Base-by-base conservation (phyloP, 2,329 filamentous ascomycete genomes). In the Pseudogymnoascus sp. region DNA sequence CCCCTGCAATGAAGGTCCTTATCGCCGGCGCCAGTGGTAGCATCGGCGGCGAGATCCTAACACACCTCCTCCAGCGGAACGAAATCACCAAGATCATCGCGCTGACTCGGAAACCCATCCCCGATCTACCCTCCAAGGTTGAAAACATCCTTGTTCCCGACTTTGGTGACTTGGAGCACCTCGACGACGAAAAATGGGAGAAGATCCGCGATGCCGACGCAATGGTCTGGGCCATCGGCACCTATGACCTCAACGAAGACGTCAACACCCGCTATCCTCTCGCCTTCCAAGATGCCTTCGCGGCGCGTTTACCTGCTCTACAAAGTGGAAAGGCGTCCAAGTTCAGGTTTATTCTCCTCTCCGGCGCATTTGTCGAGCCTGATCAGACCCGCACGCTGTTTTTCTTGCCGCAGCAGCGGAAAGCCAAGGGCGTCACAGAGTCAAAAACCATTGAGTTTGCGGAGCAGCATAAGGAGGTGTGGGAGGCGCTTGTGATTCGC, bases 1-100 rank as follows among this genome's bases (percentile, higher is more conserved):
- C 12, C 25, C 21, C 14, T 5, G 9, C 3, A 37, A 76, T 76
- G 75, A 76, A 76, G 60, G 64, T 76, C 60, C 73, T 76, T 40
- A 68, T 76, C 14, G 68, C 69, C 12, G 75, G 75, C 31, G 75
- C 73, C 0, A 74, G 68, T 11, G 75, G 75, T 1, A 69, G 66
- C 4, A 75, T 76, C 46, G 75, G 75, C 59, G 63, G 73, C 56
- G 72, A 70, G 59, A 73, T 67, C 6, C 68, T 76, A 9, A 63
- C 42, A 9, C 73, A 75, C 43, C 74, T 73, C 14, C 75, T 76
- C 31, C 64, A 67, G 1, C 72, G 73, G 59, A 72, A 73, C 3
- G 62, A 42, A 0, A 68, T 76, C 11, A 68, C 72, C 0, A 67
- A 49, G 1, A 69, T 76, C 3, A 65, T 76, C 14, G 71, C 73